Base-by-base conservation (phyloP, 331 rosid genomes). In the Ulmus americana region DNA sequence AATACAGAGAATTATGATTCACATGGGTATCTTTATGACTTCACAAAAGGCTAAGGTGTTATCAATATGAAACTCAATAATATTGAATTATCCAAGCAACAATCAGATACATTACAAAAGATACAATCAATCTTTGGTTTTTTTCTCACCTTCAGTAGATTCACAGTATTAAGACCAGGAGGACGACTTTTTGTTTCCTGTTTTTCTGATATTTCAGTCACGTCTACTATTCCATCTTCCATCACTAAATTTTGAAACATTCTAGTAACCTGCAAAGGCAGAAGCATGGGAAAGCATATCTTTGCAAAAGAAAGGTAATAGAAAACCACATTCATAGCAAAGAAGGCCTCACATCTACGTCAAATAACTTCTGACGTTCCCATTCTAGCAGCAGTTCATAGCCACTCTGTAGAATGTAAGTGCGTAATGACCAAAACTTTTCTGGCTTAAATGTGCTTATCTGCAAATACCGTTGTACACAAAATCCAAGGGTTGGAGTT, bases 401-500 rank as follows among this genome's bases (percentile, higher is more conserved):
- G 78, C 97, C 97, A 65, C 45, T 81, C 40, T 83, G 82, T 67
- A 84, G 45, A 47, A 91, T 86, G 77, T 81, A 80, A 38, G 96
- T 90, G 58, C 80, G 89, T 73, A 91, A 72, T 66, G 82, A 81
- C 97, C 97, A 91, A 79, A 84, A 91, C 65, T 88, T 88, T 72
- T 91, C 97, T 4, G 97, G 88, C 78, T 88, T 86, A 78, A 91
- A 91, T 35, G 95, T 88, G 72, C 81, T 84, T 49, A 88, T 91
- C 79, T 86, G 97, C 76, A 91, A 69, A 91, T 88, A 82, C 3
- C 94, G 92, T 80, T 86, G 96, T 74, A 91, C 97, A 28, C 97
- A 91, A 77, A 91, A 91, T 70, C 97, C 97, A 55, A 91, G 79
- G 44, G 97, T 88, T 15, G 97, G 97, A 81, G 97, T 88, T 79